A percentile compares a stretch with the other conserved stretches of the same genome.
phyloP scores from a whole-genome alignment of 306 rosid species.

The Leucaena leucocephala region DNA sequence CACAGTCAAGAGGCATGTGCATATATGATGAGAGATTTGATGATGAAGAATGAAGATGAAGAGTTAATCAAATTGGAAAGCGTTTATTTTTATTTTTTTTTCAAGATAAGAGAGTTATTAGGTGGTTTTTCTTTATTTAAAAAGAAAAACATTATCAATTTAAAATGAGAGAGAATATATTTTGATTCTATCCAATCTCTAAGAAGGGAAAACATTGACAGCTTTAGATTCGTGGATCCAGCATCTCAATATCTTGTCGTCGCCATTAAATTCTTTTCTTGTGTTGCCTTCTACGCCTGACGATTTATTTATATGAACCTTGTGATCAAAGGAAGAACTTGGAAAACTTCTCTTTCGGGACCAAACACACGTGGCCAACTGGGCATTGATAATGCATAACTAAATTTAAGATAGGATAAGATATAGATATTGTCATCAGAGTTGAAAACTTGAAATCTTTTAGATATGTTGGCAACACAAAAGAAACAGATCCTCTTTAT shows the following conservation, averaged over 20 bases:
- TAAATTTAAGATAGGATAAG: neutral
- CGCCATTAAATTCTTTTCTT: slow-evolving; percentile 27
- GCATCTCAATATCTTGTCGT: neutral
- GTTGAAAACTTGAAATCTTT: neutral
- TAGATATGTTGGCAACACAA: too few species aligned
- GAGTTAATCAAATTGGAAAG: neutral
- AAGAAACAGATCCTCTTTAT: too few species aligned
- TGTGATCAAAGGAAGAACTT: slow-evolving; percentile 15
- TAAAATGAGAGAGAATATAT: too few species aligned
- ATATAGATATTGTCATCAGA: neutral
- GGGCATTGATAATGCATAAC: neutral
- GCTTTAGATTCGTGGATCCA: neutral
- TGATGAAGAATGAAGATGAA: neutral
- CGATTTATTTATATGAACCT: neutral
- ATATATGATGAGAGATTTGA: too few species aligned
- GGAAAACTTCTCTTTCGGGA: neutral
- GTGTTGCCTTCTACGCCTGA: neutral
- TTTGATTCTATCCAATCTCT: too few species aligned
- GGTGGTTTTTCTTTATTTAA: too few species aligned
- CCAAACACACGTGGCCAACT: neutral
- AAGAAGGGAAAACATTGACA: too few species aligned
- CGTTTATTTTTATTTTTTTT: too few species aligned
- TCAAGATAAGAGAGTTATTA: too few species aligned
- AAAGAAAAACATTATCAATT: too few species aligned
- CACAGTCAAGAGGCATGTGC: neutral